Evolutionary conservation across 2,329 filamentous ascomycete species (phyloP), one percentile per base, ranked within the genome.

Genomic region (Waltergamsia citrina): DNA sequence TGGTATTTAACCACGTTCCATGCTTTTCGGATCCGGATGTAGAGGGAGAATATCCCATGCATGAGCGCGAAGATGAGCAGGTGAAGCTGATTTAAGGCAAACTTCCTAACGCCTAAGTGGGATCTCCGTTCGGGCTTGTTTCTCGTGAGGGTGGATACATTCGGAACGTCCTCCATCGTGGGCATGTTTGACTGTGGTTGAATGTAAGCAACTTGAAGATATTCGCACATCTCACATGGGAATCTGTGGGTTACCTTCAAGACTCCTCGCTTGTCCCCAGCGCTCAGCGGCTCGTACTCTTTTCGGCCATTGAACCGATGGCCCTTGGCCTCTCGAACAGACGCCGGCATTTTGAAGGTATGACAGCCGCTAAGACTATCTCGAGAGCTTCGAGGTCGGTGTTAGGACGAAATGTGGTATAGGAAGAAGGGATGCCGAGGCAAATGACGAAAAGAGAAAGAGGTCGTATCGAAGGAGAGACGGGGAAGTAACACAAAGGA

Each of bases 31-130:
- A 85, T 60, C 41, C 87, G 82, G 44, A 95, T 81, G 56, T 92
- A 93, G 43, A 96, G 65, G 6, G 85, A 90, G 62, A 94, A 96
- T 44, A 94, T 54, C 41, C 81, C 71, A 50, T 94, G 86, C 44
- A 90, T 66, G 37, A 84, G 48, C 39, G 72, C 69, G 56, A 81
- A 87, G 39, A 85, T 54, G 26, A 85, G 54, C 35, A 78, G 54
- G 56, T 86, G 71, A 27, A 88, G 56, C 50, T 81, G 73, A 34
- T 62, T 64, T 40, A 63, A 66, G 28, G 85, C 46, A 48, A 84
- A 76, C 36, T 69, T 69, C 39, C 76, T 71, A 39, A 83, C 52
- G 16, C 76, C 74, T 14, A 78, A 58, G 30, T 63, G 62, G 15
- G 64, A 64, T 22, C 56, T 53, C 19, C 47, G 43, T 20, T 48